Evolutionary conservation across 495 filamentous ascomycete genomes (phyloP), one percentile per base, ranked within the genome.

Genomic region (Xylaria venustula): DNA sequence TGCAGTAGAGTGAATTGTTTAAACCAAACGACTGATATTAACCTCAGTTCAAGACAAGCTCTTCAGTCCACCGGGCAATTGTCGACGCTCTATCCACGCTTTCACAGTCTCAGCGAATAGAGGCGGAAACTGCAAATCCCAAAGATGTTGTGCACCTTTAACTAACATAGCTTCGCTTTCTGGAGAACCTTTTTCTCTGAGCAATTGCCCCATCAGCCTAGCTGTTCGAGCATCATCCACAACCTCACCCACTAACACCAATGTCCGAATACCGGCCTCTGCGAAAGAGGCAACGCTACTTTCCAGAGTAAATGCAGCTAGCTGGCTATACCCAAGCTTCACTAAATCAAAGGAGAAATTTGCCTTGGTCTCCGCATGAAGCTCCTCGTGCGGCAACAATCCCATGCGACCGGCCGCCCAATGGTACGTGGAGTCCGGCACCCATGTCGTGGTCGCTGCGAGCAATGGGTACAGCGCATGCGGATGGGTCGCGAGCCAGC

Each of bases 41-140:
- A n/a, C n/a, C n/a, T n/a, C n/a, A 5, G 30, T 34, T 34, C 30
- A 34, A 5, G 4, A 5, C 11, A 3, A 42, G 40, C 40, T 1
- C 14, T 19, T 42, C 40, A 42, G 30, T 22, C 25, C 45, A 48
- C n/a, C 34, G 12, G 40, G 34, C 47, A 61, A 61, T 7, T 50
- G 26, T 22, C 63, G 64, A 9, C 52, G 14, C 46, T 75, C 70
- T 23, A 71, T 58, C 74, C 74, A 75, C 15, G 69, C 67, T 48
- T 47, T 62, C 7, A 75, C 48, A 12, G 68, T 67, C 36, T 59
- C 64, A 11, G 72, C 69, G 59, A 77, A 77, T 6, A 75, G 25
- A 44, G 63, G 17, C 0, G 73, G 73, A 45, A 66, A 37, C 45
- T 77, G 74, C 42, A 75, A 44, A 62, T 75, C 65, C 73, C 74